phyloP scores from a whole-genome alignment of 805 yeast species.

The Candida manassasensis region DNA sequence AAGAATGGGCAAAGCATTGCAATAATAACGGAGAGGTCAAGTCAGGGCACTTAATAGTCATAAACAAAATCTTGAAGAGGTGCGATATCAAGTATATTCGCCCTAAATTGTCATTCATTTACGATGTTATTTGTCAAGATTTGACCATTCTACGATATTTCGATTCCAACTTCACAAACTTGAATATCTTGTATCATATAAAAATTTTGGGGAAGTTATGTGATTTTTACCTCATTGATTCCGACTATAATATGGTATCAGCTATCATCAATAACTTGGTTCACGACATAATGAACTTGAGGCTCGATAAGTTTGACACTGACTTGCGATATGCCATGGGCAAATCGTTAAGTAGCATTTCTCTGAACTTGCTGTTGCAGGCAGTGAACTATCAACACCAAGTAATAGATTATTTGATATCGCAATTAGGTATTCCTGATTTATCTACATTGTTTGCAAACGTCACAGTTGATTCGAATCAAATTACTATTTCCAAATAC shows the following conservation, averaged over 20 bases:
- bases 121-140: constrained; percentile 14
- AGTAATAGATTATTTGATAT: constrained; percentile 28
- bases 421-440: constrained; percentile 25
- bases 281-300: constrained; percentile 23
- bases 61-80: constrained; percentile 35
- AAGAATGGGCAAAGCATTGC: constrained; percentile 16
- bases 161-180: constrained; percentile 7
- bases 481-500: constrained; percentile 38
- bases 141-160: constrained; percentile 10
- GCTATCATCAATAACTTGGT: constrained; percentile 46
- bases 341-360: constrained; percentile 55
- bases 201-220: constrained; percentile 38
- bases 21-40: constrained; percentile 9
- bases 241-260: constrained; percentile 40
- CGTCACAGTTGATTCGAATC: constrained; percentile 20
- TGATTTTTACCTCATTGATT: constrained; percentile 13
- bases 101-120: constrained; percentile 10
- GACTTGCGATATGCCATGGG: constrained; percentile 61
- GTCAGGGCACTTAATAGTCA: constrained; percentile 38
- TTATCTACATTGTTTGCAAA: constrained; percentile 1
- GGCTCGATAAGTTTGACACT: constrained; percentile 46
- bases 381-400: constrained; percentile 41
- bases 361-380: constrained; percentile 25
- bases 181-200: constrained; percentile 24
- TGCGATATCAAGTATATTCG: constrained; percentile 9